Conservation (phyloP, 768 basidiomycete genomes). For the Scleroderma citrinum region DNA sequence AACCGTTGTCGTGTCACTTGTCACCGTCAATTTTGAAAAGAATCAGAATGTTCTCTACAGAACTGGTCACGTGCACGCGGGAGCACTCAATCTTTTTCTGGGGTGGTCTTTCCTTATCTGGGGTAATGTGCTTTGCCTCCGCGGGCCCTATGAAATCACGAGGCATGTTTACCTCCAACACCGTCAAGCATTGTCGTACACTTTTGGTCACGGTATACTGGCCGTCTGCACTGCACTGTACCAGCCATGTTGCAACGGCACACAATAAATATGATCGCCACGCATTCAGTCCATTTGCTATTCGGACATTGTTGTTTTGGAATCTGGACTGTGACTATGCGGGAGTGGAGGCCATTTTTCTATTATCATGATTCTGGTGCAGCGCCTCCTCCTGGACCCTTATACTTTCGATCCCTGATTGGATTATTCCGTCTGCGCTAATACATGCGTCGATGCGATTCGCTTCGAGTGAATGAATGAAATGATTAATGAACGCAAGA, state of each 20-base stretch:
- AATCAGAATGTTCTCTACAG: neutral
- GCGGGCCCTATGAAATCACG: too few species aligned
- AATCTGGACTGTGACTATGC: neutral
- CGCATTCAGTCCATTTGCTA: neutral
- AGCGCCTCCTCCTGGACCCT: neutral
- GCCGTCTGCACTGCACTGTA: neutral
- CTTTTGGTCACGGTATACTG: neutral
- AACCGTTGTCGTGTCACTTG: neutral
- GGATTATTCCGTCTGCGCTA: neutral
- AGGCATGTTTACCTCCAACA: neutral
- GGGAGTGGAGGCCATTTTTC: neutral
- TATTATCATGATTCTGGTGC: neutral
- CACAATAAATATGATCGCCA: neutral
- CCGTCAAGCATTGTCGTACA: too few species aligned
- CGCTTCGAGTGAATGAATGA: too few species aligned
- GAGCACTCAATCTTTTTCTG: neutral
- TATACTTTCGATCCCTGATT: neutral
- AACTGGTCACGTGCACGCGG: neutral
- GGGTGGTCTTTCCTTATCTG: neutral
- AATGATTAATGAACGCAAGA: too few species aligned
- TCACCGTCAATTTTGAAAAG: neutral
- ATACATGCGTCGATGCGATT: too few species aligned
- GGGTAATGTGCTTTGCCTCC: too few species aligned
- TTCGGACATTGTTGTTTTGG: constrained; percentile 2
- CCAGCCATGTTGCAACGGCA: neutral